A percentile compares a stretch with the other conserved stretches of the same genome.
Evolutionary conservation across 768 basidiomycete genomes (phyloP).

Genomic region (Termitomyces heimii): DNA sequence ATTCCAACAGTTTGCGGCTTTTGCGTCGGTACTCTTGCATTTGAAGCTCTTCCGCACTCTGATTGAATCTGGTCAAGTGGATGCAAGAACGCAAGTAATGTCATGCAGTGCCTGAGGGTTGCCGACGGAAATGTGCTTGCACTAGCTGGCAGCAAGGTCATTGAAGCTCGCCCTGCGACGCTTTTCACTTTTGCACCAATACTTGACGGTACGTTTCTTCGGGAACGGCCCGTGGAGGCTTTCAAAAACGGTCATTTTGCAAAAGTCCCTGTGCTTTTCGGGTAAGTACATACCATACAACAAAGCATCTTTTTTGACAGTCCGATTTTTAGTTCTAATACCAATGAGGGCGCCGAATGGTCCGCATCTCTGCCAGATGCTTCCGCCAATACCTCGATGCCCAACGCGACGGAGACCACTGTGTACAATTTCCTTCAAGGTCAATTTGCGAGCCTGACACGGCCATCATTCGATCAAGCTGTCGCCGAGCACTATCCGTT

Average conservation of each 20-base stretch:
- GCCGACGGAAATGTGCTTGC: conserved; percentile 19
- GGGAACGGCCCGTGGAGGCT: conserved; percentile 31
- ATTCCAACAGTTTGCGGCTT: conserved; percentile 26
- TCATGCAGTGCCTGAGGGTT: conserved; percentile 22
- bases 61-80: conserved; percentile 1
- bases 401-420: conserved; percentile 29
- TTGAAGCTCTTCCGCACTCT: background rate
- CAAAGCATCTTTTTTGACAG: background rate
- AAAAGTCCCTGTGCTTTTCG: conserved; percentile 34
- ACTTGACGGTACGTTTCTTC: conserved; percentile 28
- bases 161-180: conserved; percentile 24
- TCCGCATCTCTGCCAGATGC: conserved; percentile 27
- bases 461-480: conserved; percentile 23
- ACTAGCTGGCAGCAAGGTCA: conserved; percentile 24
- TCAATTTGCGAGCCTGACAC: conserved; percentile 28
- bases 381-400: conserved; percentile 31
- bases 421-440: conserved; percentile 37
- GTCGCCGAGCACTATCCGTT: conserved; percentile 28
- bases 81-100: conserved; percentile 14
- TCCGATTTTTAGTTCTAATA: conserved; percentile 25
- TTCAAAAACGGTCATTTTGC: conserved; percentile 31
- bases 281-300: conserved; percentile 15
- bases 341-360: conserved; percentile 37
- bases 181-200: conserved; percentile 34
- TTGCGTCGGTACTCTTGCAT: conserved; percentile 23